Evolutionary conservation across 2,329 filamentous ascomycete genomes (phyloP), one percentile per base, ranked within the genome.

Genomic region (Blastomyces silverae): DNA sequence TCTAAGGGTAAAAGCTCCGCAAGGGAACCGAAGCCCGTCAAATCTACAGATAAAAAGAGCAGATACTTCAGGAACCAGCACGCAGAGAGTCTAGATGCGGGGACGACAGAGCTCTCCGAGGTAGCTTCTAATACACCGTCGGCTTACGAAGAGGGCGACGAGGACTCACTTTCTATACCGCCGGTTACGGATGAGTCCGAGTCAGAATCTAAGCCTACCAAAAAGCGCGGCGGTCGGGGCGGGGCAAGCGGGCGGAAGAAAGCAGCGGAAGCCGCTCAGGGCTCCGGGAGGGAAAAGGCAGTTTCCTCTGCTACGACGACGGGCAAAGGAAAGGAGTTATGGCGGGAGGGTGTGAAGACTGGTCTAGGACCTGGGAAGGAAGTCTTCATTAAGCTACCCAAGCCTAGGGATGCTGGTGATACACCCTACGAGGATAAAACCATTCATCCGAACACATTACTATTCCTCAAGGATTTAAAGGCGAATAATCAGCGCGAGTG

Each of bases 401-500:
- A 86, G 73, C 81, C 85, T n/a, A 79, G 85, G 69, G 81, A 82
- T 44, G 80, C 84, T 31, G 86, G 86, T 20, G 77, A 81, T n/a
- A 82, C 79, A 34, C 82, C 82, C 1, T 88, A 87, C 73, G 73
- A 75, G 55, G 81, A 86, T 67, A 76, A 82, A 50, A 84, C 79
- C 10, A 81, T 88, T 63, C 86, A 88, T 73, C 85, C 85, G 20
- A 87, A 88, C 71, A 88, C 86, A 1, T 75, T 86, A 73, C 75
- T 85, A 7, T 88, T 88, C 69, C 74, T 88, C 65, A 73, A 78
- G 66, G 85, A 87, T 64, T 73, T 88, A 65, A 81, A 81, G 55
- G 74, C 79, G 60, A 85, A 88, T 70, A 88, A 88, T 70, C 82
- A 87, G 64, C 79, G 85, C 53, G 78, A 84, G 72, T 88, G 86